Base-by-base conservation (phyloP, 2,329 filamentous ascomycete species). In the Chrysoporthe cubensis region DNA sequence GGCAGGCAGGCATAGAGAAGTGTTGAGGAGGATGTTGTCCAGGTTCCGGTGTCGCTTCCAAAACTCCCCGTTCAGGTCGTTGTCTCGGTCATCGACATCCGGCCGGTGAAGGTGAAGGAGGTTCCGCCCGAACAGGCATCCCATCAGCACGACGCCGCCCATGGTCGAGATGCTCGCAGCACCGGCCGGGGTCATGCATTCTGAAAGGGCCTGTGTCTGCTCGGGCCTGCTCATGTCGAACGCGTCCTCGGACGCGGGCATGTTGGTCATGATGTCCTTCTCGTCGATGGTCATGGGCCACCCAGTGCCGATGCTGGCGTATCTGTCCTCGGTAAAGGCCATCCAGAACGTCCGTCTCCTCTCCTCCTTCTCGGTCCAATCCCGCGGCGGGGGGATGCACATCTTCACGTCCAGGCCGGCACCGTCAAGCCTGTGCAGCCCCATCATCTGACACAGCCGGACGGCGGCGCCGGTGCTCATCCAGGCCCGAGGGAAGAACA, bases 211-310 rank as follows among this genome's bases (percentile, higher is more conserved):
- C 66, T 88, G 84, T 0, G 91, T 91, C 70, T 87, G 84, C 74
- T 94, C 90, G 2, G 91, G 88, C 59, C 88, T 90, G 79, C 92
- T 93, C 80, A 90, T 90, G 26, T 94, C 86, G 74, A 92, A 99
- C 1, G 93, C 90, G 62, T 97, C 91, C 68, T 98, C 95, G 1
- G 90, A 91, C 1, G 91, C 82, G 2, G 96, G 96, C 37, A 99
- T 83, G 72, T 94, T 91, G 34, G 94, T 96, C 81, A 91, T 84
- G 72, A 98, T 92, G 81, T 99, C 96, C 76, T 87, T 88, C 80
- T 99, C 96, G 71, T 98, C 95, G 65, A 98, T 88, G 0, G 87
- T 89, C 92, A 98, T 95, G 0, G 96, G 96, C 96, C 96, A 98
- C 7, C 96, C 96, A 2, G 96, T 98, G 44, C 96, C 96, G 66